Evolutionary conservation across 306 rosid species (phyloP), one percentile per base, ranked within the genome.

Genomic region (Pachyrhizus erosus): DNA sequence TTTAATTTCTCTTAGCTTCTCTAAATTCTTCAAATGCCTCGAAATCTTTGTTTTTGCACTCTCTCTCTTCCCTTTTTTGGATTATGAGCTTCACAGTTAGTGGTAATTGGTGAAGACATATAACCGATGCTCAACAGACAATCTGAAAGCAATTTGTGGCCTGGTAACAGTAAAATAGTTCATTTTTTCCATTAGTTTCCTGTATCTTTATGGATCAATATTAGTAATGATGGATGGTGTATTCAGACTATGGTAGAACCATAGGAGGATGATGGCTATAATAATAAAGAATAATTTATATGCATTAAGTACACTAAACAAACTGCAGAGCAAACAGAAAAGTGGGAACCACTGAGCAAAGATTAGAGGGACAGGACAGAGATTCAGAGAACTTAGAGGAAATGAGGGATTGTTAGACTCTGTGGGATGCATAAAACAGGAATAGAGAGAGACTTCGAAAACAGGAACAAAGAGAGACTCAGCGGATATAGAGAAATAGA

Each of bases 191-290:
- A 27, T 1, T 73, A 33, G 48, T 52, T 45, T 21, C 64, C 29
- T 71, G 40, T 29, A 61, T 12, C 40, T 26, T 61, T 61, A 29
- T 61, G 20, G 20, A 61, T 5, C 4, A 42, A 60, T 76, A 24
- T 42, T 42, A 60, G 64, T 24, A 61, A 76, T 60, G 62, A 39
- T 46, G 23, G 61, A 43, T 62, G 46, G 31, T 58, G 46, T 48
- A 20, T 24, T 17, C 1, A 17, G 65, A 57, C 7, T 23, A 23
- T 57, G 12, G 62, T 55, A 21, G 11, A 55, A 55, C 5, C 5
- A 55, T 7, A 8, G 29, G 18, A 52, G 60, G 26, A 52, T 20
- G 62, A 13, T 20, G 27, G 11, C 8, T 48, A 18, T 9, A 23
- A 57, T 57, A 11, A 57, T 57, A 11, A 57, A 23, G 15, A 57